Conservation (phyloP, 1,284 basidiomycete species). For the Leccinum subatratum region DNA sequence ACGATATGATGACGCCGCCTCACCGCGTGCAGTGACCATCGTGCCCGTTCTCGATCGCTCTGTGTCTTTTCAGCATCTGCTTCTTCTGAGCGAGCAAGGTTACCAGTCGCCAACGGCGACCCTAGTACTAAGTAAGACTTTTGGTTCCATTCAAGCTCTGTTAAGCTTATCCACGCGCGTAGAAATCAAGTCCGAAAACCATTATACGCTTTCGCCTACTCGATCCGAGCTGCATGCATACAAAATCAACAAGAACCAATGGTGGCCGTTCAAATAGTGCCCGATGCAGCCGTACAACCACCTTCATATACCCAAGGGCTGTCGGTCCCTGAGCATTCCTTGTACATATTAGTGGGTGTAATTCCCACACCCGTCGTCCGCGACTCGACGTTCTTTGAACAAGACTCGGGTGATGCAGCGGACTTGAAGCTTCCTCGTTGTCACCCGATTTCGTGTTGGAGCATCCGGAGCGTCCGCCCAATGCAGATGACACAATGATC, state of each 20-base stretch:
- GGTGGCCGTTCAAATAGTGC: not conserved
- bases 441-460: conserved; percentile 62
- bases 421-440: conserved; percentile 40
- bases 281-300: conserved; percentile 15
- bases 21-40: too few relatives aligned
- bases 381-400: conserved; percentile 62
- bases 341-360: too few relatives aligned
- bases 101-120: not conserved
- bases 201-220: not conserved
- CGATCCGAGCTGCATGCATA: conserved; percentile 11
- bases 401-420: conserved; percentile 32
- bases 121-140: not conserved
- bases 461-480: conserved; percentile 46
- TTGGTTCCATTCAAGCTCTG: not conserved
- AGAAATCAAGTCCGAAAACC: not conserved
- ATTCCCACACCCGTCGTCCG: conserved; percentile 6
- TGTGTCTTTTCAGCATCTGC: not conserved
- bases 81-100: too few relatives aligned
- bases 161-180: not conserved
- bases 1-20: too few relatives aligned
- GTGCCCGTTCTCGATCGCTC: too few relatives aligned
- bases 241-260: not conserved
- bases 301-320: conserved; percentile 12
- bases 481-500: conserved; percentile 77
- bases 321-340: conserved; percentile 11